phyloP scores from a whole-genome alignment of 2,329 filamentous ascomycete genomes.

The Exserohilum turcica region DNA sequence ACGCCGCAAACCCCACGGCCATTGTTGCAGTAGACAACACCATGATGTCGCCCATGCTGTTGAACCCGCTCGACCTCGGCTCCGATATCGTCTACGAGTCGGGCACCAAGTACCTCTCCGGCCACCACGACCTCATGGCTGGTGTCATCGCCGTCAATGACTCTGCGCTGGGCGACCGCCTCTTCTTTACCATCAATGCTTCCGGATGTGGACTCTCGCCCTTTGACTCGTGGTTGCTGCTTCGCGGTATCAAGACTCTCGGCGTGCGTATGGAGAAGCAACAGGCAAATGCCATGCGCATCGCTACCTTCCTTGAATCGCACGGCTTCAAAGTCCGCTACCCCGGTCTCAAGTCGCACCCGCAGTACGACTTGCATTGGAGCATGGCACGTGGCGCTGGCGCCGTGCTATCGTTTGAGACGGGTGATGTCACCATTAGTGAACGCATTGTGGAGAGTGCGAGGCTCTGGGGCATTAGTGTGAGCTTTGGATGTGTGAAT shows the following conservation, averaged over 20 bases:
- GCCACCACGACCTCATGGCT: conserved; percentile 98
- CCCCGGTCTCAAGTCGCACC: conserved; percentile 90
- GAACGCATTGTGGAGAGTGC: conserved; percentile 95
- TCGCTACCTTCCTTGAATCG: conserved; percentile 88
- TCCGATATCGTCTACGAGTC: conserved; percentile 97
- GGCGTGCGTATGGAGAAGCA: conserved; percentile 99
- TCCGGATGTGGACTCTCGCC: conserved; percentile 93
- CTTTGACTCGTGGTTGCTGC: conserved; percentile 93
- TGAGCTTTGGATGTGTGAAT: conserved; percentile 98
- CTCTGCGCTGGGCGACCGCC: conserved; percentile 76
- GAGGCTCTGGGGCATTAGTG: conserved; percentile 90
- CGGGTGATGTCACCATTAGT: conserved; percentile 79
- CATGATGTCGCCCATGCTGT: conserved; percentile 94
- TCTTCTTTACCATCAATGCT: conserved; percentile 97
- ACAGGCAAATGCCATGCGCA: conserved; percentile 86
- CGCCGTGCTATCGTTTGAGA: conserved; percentile 95
- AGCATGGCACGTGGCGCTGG: conserved; percentile 93
- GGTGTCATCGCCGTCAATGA: conserved; percentile 94
- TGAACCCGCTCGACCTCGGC: conserved; percentile 90
- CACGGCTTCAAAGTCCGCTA: conserved; percentile 95
- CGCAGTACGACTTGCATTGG: conserved; percentile 95
- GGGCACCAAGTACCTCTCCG: conserved; percentile 96
- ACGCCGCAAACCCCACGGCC: conserved; percentile 76
- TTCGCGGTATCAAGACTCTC: conserved; percentile 94
- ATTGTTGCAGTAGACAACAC: conserved; percentile 97